Conservation (phyloP, 1,284 basidiomycete genomes). For the Trichosporon sp. region DNA sequence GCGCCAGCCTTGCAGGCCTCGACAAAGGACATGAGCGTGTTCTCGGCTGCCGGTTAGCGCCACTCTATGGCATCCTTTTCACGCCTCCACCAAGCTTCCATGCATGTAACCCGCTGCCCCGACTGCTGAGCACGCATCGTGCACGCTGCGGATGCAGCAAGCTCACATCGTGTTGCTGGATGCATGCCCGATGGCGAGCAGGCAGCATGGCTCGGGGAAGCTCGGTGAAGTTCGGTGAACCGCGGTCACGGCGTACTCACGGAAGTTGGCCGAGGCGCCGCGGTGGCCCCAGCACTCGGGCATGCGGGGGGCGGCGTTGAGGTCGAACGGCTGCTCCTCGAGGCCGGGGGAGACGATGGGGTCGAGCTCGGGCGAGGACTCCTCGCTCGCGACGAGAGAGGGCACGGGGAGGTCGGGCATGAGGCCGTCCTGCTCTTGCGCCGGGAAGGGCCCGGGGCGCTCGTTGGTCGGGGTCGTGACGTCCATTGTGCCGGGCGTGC, state of each 20-base stretch:
- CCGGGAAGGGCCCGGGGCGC: not conserved
- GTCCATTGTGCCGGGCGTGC: not conserved
- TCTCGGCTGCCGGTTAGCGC: constrained; percentile 62
- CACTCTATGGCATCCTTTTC: not conserved
- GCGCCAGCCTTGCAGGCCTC: constrained; percentile 88
- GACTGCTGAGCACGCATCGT: not conserved
- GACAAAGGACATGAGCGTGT: constrained; percentile 87
- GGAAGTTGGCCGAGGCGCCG: constrained; percentile 57
- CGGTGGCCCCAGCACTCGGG: constrained; percentile 91
- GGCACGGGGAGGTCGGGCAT: constrained; percentile 14
- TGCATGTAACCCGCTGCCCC: not conserved
- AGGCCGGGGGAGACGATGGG: constrained; percentile 31
- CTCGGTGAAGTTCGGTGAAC: not conserved
- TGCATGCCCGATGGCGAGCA: constrained; percentile 9
- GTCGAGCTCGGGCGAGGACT: constrained; percentile 29
- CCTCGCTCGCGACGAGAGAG: constrained; percentile 22
- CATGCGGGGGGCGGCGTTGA: constrained; percentile 23
- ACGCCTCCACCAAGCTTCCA: not conserved
- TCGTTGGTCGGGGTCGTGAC: not conserved
- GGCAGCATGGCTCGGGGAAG: not conserved
- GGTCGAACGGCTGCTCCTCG: constrained; percentile 21
- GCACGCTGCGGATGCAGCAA: not conserved
- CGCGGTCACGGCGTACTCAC: not conserved
- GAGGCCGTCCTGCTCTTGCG: not conserved
- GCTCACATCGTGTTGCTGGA: not conserved